These are phyloP conservation scores for Leersia perrieri DNA, from an alignment of 176 grass and related monocot genomes.

Conservation along the genomic window DNA sequence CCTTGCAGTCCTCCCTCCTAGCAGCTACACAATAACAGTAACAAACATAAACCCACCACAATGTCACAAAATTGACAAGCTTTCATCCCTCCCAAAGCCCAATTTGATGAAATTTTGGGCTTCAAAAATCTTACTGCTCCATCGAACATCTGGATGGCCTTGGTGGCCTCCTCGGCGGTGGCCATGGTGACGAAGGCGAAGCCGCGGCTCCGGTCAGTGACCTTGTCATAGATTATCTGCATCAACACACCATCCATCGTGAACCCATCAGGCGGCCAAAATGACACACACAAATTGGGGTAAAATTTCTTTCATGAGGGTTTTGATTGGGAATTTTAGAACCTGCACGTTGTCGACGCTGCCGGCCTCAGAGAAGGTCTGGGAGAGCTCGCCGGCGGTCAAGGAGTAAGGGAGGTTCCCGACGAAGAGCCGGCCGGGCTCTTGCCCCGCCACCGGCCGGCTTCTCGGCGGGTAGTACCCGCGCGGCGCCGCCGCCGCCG, in stretches of 20 bases:
- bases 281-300: background rate
- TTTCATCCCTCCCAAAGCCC: background rate
- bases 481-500: background rate
- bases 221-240: slow-evolving; percentile 78
- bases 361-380: slow-evolving; percentile 74
- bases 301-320: background rate
- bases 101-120: background rate
- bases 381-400: slow-evolving; percentile 52
- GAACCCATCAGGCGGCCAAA: background rate
- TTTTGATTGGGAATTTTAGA: slow-evolving; percentile 9
- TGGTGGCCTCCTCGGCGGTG: slow-evolving; percentile 54
- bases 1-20: slow-evolving; percentile 64
- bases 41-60: background rate
- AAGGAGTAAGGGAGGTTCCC: slow-evolving; percentile 78
- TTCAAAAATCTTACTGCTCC: slow-evolving; percentile 66
- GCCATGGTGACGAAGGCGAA: slow-evolving; percentile 95
- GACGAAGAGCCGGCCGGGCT: slow-evolving; percentile 73
- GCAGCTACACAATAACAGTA: slow-evolving; percentile 71
- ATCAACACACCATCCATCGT: too few relatives aligned
- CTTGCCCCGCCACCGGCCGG: slow-evolving; percentile 44
- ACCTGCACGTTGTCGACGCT: slow-evolving; percentile 70
- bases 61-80: background rate
- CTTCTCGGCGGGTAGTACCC: slow-evolving; percentile 19
- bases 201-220: slow-evolving; percentile 79
- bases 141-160: slow-evolving; percentile 84